These are phyloP conservation scores for Phytomonas sp. DNA, from an alignment of 208 protist species.

Conservation along the genomic window DNA sequence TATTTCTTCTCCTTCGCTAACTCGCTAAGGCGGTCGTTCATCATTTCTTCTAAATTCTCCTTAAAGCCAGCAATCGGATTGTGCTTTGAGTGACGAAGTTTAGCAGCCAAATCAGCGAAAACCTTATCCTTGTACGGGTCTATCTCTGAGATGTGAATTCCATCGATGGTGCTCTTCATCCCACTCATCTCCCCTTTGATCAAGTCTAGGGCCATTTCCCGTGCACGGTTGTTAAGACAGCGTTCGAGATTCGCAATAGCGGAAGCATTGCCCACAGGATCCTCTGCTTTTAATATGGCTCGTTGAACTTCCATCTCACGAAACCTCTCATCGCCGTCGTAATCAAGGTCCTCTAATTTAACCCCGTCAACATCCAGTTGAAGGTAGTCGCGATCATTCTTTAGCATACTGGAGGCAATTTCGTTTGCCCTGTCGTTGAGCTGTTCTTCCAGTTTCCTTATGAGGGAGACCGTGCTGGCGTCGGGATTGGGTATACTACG, in stretches of 20 bases:
- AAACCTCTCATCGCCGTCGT: conserved; percentile 61
- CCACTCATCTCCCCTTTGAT: conserved; percentile 49
- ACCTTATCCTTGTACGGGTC: conserved; percentile 48
- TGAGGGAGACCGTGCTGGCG: background rate
- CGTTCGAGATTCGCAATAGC: conserved; percentile 58
- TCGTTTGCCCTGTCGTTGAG: conserved; percentile 56
- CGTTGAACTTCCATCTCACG: conserved; percentile 49
- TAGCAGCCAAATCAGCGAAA: conserved; percentile 46
- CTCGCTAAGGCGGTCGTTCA: conserved; percentile 32
- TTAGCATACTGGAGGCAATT: conserved; percentile 42
- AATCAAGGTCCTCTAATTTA: conserved; percentile 38
- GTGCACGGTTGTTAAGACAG: conserved; percentile 57
- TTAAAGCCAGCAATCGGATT: conserved; percentile 21
- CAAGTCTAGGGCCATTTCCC: conserved; percentile 53
- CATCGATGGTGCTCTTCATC: conserved; percentile 34
- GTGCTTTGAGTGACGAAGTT: conserved; percentile 32
- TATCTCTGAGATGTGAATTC: conserved; percentile 39
- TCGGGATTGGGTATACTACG: background rate
- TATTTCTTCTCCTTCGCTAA: conserved; percentile 24
- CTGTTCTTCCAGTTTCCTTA: conserved; percentile 34
- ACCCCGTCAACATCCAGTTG: conserved; percentile 56
- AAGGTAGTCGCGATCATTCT: conserved; percentile 43
- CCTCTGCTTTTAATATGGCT: conserved; percentile 56
- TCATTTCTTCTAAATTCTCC: conserved; percentile 30
- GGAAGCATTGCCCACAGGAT: conserved; percentile 37